Evolutionary conservation across 2,329 filamentous ascomycete genomes (phyloP).

Genomic region (Intubia oerlemansii): DNA sequence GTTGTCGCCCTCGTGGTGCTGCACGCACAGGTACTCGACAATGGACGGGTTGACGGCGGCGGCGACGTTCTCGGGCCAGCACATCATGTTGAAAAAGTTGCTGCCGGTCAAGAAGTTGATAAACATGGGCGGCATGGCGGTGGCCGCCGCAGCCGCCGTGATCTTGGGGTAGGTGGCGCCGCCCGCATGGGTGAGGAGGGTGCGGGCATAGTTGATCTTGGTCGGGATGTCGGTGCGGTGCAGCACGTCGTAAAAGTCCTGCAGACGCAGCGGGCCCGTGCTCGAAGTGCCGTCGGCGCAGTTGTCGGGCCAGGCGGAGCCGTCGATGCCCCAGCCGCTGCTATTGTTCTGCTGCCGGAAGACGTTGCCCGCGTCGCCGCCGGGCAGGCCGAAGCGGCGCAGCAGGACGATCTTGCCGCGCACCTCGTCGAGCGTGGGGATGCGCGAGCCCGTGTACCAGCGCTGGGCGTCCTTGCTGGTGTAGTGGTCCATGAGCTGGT

Average conservation of each 20-base stretch:
- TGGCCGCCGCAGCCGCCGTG: background rate
- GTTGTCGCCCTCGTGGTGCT: constrained; percentile 29
- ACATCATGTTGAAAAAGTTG: constrained; percentile 82
- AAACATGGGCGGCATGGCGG: constrained; percentile 40
- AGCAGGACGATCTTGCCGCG: constrained; percentile 71
- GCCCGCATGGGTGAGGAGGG: constrained; percentile 56
- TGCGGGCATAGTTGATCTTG: constrained; percentile 55
- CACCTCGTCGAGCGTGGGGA: constrained; percentile 59
- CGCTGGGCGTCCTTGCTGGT: constrained; percentile 17
- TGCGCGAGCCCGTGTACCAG: constrained; percentile 61
- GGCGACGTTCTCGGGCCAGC: constrained; percentile 88
- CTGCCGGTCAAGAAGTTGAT: constrained; percentile 81
- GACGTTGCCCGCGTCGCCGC: constrained; percentile 28
- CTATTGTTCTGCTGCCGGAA: constrained; percentile 28
- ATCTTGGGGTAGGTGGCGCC: constrained; percentile 18
- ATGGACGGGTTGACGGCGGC: constrained; percentile 66
- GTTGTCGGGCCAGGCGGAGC: constrained; percentile 66
- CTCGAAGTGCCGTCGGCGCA: constrained; percentile 50
- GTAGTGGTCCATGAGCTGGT: constrained; percentile 55
- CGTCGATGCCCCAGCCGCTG: constrained; percentile 36
- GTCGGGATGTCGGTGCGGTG: constrained; percentile 53
- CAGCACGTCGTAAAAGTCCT: constrained; percentile 85
- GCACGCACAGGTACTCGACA: constrained; percentile 37
- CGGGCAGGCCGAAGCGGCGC: constrained; percentile 47
- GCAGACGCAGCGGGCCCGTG: constrained; percentile 59